Conservation (phyloP, 2,329 filamentous ascomycete species). For the Epichloe brachyelytri region DNA sequence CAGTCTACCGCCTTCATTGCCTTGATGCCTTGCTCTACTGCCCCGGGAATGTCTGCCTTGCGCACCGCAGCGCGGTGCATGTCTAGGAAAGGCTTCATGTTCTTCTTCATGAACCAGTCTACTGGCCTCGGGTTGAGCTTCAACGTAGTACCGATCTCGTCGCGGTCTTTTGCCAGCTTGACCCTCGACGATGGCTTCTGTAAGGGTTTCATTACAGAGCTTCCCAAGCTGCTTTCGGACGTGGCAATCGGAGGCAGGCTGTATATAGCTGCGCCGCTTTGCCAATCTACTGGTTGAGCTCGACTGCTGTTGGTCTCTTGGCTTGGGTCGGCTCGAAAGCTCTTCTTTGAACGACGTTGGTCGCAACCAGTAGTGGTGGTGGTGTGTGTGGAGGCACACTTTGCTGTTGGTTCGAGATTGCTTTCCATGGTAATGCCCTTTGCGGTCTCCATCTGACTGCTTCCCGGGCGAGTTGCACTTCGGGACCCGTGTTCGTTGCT, state of each 20-base stretch:
- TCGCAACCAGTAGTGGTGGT: slow-evolving; percentile 48
- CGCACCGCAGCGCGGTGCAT: not conserved
- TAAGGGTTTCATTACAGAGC: slow-evolving; percentile 10
- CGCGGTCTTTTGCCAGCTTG: slow-evolving; percentile 8
- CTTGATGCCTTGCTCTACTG: not conserved
- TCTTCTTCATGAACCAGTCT: slow-evolving; percentile 5
- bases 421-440: not conserved
- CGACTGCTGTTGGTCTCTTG: not conserved
- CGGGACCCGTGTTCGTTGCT: not conserved
- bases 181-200: slow-evolving; percentile 17
- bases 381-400: slow-evolving; percentile 44
- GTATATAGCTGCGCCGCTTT: slow-evolving; percentile 11
- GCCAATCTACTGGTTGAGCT: not conserved
- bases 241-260: slow-evolving; percentile 10
- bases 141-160: slow-evolving; percentile 20
- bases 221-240: slow-evolving; percentile 8
- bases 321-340: not conserved
- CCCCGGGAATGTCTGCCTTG: not conserved
- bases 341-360: slow-evolving; percentile 13
- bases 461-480: not conserved
- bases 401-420: not conserved
- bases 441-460: not conserved
- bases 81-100: not conserved
- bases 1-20: not conserved
- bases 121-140: slow-evolving; percentile 7